Base-by-base conservation (phyloP, 176 grass and related monocot species). In the Thalia dealbata region DNA sequence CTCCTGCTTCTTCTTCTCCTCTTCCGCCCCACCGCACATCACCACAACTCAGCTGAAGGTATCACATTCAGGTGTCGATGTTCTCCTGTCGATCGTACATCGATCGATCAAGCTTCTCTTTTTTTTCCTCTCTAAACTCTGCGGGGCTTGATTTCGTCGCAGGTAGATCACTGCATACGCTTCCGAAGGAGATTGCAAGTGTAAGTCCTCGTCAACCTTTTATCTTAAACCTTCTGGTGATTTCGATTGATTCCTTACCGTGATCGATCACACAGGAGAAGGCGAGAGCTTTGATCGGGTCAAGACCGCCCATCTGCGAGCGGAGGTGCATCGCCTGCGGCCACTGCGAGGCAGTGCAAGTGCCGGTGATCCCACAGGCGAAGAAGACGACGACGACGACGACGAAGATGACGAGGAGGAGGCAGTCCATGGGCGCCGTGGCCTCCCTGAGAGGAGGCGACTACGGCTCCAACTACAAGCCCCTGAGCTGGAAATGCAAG, bases 401-500 rank as follows among this genome's bases (percentile, higher is more conserved):
- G 25, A 71, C 48, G 25, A 69, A 61, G 18, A 51, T 3, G 28
- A 28, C 5, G 55, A 18, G 3, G 14, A 13, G 26, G 0, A 29
- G 16, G 27, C 27, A 66, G 15, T 66, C 16, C 26, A 19, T 58
- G 54, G 54, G 54, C 18, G 32, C 32, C 32, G 18, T 23, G 54
- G 63, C 63, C 12, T 28, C 6, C 27, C 38, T 18, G 63, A 66
- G 63, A 18, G 26, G 61, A 18, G 26, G 61, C 63, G 63, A 66
- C 25, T 30, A 69, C 69, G 16, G 63, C 63, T 78, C 89, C 25
- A 89, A 96, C 75, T 96, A 92, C 84, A 92, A 92, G 75, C 92
- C 92, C 30, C 72, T 96, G 29, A 89, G 85, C 64, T 96, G 92
- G 92, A 96, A 89, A 78, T 92, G 92, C 82, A 89, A 80, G 80